phyloP scores from a whole-genome alignment of 495 filamentous ascomycete species.

The Trypethelium eluteriae region DNA sequence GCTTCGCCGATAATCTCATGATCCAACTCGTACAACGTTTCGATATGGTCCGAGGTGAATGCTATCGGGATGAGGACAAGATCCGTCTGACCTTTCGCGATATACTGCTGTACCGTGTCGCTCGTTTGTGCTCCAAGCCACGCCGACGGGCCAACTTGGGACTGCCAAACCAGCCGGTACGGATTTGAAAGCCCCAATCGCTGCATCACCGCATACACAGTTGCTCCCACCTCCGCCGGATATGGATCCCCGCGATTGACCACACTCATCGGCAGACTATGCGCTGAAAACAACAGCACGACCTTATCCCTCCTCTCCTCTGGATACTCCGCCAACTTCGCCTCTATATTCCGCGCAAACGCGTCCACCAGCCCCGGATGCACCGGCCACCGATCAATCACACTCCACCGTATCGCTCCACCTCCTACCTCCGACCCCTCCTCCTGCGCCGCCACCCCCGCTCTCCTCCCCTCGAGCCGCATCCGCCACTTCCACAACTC shows the following conservation, averaged over 20 bases:
- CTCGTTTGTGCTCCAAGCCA: conserved; percentile 95
- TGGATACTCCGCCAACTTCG: conserved; percentile 72
- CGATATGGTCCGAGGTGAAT: conserved; percentile 97
- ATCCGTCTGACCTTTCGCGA: conserved; percentile 84
- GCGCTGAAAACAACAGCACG: conserved; percentile 86
- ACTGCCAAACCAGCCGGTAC: conserved; percentile 95
- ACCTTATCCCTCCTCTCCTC: conserved; percentile 67
- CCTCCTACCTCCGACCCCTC: conserved; percentile 37
- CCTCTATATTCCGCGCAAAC: conserved; percentile 83
- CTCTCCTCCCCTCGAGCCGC: conserved; percentile 70
- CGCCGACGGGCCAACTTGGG: conserved; percentile 87
- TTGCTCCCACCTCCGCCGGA: conserved; percentile 94
- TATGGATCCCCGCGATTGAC: conserved; percentile 95
- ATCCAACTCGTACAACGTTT: conserved; percentile 93
- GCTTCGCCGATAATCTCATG: conserved; percentile 90
- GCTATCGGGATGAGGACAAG: conserved; percentile 90
- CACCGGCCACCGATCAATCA: conserved; percentile 94
- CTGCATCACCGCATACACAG: conserved; percentile 93
- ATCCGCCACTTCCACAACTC: conserved; percentile 96
- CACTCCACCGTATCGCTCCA: conserved; percentile 86
- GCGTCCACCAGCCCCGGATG: conserved; percentile 86
- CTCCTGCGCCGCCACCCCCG: conserved; percentile 26
- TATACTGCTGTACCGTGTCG: conserved; percentile 77
- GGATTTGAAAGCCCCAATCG: conserved; percentile 76
- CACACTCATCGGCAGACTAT: conserved; percentile 93